phyloP scores from a whole-genome alignment of 1,139 yeast genomes.

The Eremothecium coryli region DNA sequence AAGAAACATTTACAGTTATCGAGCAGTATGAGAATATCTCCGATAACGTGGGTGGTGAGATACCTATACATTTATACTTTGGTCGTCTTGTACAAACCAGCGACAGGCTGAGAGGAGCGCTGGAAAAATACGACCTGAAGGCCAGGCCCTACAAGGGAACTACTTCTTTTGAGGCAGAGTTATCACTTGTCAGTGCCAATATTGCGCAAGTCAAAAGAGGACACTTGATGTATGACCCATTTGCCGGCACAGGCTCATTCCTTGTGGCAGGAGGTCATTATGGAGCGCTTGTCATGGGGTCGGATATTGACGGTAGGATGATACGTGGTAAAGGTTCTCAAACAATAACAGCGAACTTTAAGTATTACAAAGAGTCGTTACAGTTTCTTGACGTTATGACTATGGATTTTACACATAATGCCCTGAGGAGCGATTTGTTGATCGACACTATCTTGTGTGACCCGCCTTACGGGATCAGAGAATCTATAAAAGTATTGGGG shows the following conservation, averaged over 20 bases:
- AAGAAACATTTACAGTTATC: constrained; percentile 59
- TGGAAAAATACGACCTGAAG: constrained; percentile 74
- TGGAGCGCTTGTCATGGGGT: constrained; percentile 75
- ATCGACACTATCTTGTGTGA: constrained; percentile 87
- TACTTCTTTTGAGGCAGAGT: constrained; percentile 88
- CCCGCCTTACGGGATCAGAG: constrained; percentile 97
- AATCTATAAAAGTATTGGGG: constrained; percentile 89
- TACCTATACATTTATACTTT: constrained; percentile 57
- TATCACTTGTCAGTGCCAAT: constrained; percentile 76
- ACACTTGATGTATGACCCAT: constrained; percentile 80
- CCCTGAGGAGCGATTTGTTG: constrained; percentile 51
- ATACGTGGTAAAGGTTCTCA: constrained; percentile 54
- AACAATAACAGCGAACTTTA: constrained; percentile 60
- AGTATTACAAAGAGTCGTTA: constrained; percentile 54
- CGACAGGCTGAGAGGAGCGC: constrained; percentile 49
- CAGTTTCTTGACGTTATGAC: constrained; percentile 68
- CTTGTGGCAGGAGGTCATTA: constrained; percentile 79
- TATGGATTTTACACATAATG: constrained; percentile 92
- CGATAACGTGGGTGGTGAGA: constrained; percentile 43
- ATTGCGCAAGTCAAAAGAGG: constrained; percentile 65
- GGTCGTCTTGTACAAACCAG: constrained; percentile 64
- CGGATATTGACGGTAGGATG: constrained; percentile 86
- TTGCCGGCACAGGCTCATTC: constrained; percentile 95
- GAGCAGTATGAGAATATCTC: constrained; percentile 52
- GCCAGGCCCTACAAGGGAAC: constrained; percentile 88